Conservation (phyloP, 73 alveolate genomes). For the Paramecium sonneborni region DNA sequence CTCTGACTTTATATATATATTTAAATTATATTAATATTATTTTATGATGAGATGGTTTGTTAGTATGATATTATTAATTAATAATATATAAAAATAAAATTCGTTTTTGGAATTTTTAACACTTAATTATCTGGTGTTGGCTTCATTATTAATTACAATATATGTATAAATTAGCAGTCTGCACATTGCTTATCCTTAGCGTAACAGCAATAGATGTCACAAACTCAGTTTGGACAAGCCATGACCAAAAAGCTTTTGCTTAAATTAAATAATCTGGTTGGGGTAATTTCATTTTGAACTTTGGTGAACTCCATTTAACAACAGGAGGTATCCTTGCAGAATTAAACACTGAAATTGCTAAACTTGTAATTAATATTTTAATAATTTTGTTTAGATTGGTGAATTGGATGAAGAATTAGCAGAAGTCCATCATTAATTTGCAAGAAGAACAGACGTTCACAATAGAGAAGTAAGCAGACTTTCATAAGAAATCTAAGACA, state of each 20-base stretch:
- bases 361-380: not conserved
- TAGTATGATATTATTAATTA: not conserved
- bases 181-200: constrained; percentile 10
- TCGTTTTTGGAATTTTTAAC: constrained; percentile 51
- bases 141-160: constrained; percentile 21
- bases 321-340: constrained; percentile 47
- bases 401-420: constrained; percentile 37
- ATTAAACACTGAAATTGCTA: constrained; percentile 8
- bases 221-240: constrained; percentile 28
- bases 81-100: not conserved
- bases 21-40: not conserved
- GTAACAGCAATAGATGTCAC: constrained; percentile 40
- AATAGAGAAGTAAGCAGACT: constrained; percentile 51
- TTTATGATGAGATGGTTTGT: not conserved
- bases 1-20: constrained; percentile 7
- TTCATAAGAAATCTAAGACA: constrained; percentile 52
- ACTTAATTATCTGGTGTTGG: not conserved
- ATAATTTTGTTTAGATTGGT: not conserved
- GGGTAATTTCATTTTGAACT: constrained; percentile 54
- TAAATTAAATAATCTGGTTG: constrained; percentile 12
- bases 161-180: constrained; percentile 45
- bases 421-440: constrained; percentile 5
- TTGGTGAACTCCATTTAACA: constrained; percentile 40
- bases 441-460: constrained; percentile 55
- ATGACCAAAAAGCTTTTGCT: constrained; percentile 39